phyloP scores from a whole-genome alignment of 2,329 filamentous ascomycete genomes.

The Juglanconis sp. region DNA sequence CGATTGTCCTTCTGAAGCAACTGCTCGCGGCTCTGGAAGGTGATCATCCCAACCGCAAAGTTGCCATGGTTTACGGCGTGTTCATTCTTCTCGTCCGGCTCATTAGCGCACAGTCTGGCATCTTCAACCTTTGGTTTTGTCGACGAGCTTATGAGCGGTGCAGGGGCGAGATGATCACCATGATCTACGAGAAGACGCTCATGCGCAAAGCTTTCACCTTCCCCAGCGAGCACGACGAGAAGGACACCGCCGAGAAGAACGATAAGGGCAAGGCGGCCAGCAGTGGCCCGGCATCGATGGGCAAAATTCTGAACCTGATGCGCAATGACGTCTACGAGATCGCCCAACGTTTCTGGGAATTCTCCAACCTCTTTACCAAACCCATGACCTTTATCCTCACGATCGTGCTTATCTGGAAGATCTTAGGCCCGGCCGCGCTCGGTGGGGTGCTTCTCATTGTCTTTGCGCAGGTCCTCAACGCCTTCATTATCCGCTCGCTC shows the following conservation, averaged over 20 bases:
- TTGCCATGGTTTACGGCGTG: constrained; percentile 63
- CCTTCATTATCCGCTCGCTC: constrained; percentile 61
- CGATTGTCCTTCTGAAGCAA: constrained; percentile 69
- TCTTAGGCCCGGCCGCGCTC: constrained; percentile 78
- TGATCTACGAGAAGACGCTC: constrained; percentile 76
- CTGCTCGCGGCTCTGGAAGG: constrained; percentile 66
- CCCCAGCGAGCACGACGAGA: constrained; percentile 30
- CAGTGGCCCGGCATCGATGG: constrained; percentile 68
- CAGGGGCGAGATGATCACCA: constrained; percentile 80
- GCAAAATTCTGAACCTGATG: constrained; percentile 87
- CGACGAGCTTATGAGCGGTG: constrained; percentile 80
- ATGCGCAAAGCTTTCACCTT: constrained; percentile 56
- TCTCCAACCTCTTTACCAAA: constrained; percentile 70
- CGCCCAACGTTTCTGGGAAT: constrained; percentile 84
- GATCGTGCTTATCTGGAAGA: constrained; percentile 68
- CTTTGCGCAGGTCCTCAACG: constrained; percentile 67
- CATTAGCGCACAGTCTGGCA: constrained; percentile 59
- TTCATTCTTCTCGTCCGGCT: constrained; percentile 60
- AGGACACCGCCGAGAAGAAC: constrained; percentile 27
- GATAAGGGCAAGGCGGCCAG: constrained; percentile 19
- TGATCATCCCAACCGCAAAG: constrained; percentile 43
- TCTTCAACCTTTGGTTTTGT: constrained; percentile 77
- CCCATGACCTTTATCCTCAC: constrained; percentile 76
- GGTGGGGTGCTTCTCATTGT: constrained; percentile 69
- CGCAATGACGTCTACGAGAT: constrained; percentile 79